Percentiles rank a stretch among this genome's conserved stretches.
Conservation (phyloP, 148 eudicot genomes). For the Beta vulgaris region DNA sequence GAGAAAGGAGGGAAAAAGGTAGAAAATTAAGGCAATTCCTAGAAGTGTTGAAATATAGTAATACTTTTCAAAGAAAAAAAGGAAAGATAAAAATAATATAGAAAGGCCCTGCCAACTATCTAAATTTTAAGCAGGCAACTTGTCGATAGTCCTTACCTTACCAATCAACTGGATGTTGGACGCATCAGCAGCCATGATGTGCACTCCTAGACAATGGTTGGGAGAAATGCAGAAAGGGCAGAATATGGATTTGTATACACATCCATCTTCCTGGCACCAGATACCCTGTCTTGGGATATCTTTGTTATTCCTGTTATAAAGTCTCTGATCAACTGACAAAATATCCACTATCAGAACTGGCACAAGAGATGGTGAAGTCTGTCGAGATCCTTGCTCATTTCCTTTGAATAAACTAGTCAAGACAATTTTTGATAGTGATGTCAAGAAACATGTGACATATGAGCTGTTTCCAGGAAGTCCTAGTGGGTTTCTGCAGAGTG, state of each 20-base stretch:
- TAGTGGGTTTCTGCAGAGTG: conserved; percentile 59
- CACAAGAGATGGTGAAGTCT: conserved; percentile 28
- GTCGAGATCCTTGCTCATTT: conserved; percentile 22
- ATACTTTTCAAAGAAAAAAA: neutral
- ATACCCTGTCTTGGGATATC: conserved; percentile 57
- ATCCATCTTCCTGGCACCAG: conserved; percentile 89
- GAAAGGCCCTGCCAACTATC: conserved; percentile 1
- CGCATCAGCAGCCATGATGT: conserved; percentile 74
- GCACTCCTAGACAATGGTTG: conserved; percentile 64
- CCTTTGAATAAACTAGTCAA: conserved; percentile 44
- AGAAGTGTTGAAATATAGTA: too few species aligned
- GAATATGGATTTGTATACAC: conserved; percentile 60
- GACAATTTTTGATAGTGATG: conserved; percentile 49
- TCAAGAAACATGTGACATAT: conserved; percentile 41
- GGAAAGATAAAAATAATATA: conserved; percentile 6
- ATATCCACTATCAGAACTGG: conserved; percentile 48
- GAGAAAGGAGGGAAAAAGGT: neutral
- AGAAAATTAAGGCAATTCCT: too few species aligned
- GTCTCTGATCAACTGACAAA: conserved; percentile 49
- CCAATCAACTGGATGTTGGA: conserved; percentile 54
- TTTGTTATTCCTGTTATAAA: conserved; percentile 34
- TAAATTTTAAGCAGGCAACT: neutral
- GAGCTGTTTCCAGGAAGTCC: conserved; percentile 57
- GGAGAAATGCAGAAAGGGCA: conserved; percentile 65
- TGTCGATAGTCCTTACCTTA: conserved; percentile 41